Base-by-base conservation (phyloP, 345 rosid genomes). In the Populus tremula region DNA sequence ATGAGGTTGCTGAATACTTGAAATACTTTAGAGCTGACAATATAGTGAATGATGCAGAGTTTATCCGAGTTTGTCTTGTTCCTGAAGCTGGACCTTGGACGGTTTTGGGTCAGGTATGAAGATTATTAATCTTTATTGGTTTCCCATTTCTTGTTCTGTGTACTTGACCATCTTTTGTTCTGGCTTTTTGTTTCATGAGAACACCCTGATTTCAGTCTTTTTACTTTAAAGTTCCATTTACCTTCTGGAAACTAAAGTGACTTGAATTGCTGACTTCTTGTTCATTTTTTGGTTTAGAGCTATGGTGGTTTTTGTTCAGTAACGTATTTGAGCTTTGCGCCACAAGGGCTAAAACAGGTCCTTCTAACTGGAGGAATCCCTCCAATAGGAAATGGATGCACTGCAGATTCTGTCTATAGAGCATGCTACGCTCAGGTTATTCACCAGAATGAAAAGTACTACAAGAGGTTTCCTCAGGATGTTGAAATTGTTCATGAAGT, bases 301-400 rank as follows among this genome's bases (percentile, higher is more conserved):
- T 96, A 82, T 77, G 98, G 99, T 73, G 99, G 98, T 25, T 96
- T 96, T 71, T 93, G 97, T 88, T 98, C 93, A 11, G 86, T 93
- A 62, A 92, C 97, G 6, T 96, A 96, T 74, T 75, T 93, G 86
- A 91, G 97, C 77, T 91, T 91, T 81, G 99, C 97, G 23, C 94
- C 99, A 0, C 84, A 89, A 86, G 99, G 98, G 70, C 88, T 91
- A n/a, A 92, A 87, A 83, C 97, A 92, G 89, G 97, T 87, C 73
- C 90, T 96, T 74, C 56, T 96, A 82, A 90, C 99, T 53, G 98
- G 99, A 72, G 99, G 99, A 80, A 92, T 86, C 35, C 99, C 99
- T 77, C 98, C 96, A 10, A 53, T 92, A 45, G 91, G 88, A 11
- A 84, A 87, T 72, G 82, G 90, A 56, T 96, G 96, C 75, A 77